phyloP scores from a whole-genome alignment of 108 stramenopile genomes.

The Discostella stelligeroides region DNA sequence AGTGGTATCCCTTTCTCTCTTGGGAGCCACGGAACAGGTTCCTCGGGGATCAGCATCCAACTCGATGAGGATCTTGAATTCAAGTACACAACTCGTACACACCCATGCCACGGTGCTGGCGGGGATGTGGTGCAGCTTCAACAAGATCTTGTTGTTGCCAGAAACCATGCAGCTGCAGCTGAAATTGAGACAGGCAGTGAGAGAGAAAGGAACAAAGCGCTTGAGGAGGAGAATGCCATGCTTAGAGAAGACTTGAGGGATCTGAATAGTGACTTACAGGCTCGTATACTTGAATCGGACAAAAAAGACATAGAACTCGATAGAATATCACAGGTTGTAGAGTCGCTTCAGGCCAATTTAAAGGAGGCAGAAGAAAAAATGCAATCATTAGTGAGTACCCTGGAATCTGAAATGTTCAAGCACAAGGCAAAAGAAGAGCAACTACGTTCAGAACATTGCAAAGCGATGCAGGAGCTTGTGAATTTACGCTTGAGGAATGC shows the following conservation, averaged over 20 bases:
- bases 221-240: slow-evolving; percentile 19
- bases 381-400: neutral
- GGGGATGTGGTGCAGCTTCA: neutral
- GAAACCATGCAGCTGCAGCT: slow-evolving; percentile 4
- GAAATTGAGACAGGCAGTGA: slow-evolving; percentile 4
- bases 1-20: slow-evolving; percentile 32
- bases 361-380: neutral
- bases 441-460: slow-evolving; percentile 4
- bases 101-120: neutral
- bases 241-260: neutral
- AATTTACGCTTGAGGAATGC: neutral
- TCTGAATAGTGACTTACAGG: neutral
- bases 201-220: slow-evolving; percentile 18
- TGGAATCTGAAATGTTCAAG: slow-evolving; percentile 8
- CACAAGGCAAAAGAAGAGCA: neutral
- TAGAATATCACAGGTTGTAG: neutral
- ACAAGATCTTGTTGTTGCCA: neutral
- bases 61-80: slow-evolving; percentile 14
- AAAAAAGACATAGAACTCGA: neutral
- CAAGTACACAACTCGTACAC: neutral
- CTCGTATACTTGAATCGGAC: slow-evolving; percentile 3
- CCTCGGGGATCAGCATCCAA: neutral
- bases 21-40: neutral
- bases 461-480: slow-evolving; percentile 15
- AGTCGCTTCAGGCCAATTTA: neutral